phyloP scores from a whole-genome alignment of 768 basidiomycete genomes.

The Trametes gibbosa region DNA sequence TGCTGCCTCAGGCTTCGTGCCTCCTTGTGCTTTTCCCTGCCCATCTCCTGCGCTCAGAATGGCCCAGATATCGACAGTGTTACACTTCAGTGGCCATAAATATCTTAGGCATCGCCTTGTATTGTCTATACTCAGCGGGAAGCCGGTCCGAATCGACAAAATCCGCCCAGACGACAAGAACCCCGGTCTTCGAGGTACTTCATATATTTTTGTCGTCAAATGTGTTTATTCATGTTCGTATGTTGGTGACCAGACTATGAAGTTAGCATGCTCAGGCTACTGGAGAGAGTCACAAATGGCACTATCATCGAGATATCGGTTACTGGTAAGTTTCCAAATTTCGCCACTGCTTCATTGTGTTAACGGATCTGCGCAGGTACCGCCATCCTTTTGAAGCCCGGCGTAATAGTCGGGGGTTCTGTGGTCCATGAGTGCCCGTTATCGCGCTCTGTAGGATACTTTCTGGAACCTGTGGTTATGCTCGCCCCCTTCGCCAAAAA shows the following conservation, averaged over 20 bases:
- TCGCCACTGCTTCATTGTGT: neutral
- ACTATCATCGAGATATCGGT: slow-evolving; percentile 94
- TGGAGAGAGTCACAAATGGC: slow-evolving; percentile 93
- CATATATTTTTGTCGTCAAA: neutral
- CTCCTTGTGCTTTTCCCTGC: neutral
- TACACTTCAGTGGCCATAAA: slow-evolving; percentile 77
- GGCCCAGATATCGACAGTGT: slow-evolving; percentile 26
- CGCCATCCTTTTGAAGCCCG: slow-evolving; percentile 87
- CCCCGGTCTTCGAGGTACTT: slow-evolving; percentile 85
- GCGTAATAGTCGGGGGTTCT: slow-evolving; percentile 81
- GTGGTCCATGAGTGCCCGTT: slow-evolving; percentile 85
- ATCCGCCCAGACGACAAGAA: slow-evolving; percentile 93
- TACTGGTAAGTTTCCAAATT: slow-evolving; percentile 57
- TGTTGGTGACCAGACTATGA: slow-evolving; percentile 73
- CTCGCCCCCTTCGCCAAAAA: slow-evolving; percentile 92
- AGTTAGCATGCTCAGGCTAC: slow-evolving; percentile 79
- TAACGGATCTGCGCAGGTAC: slow-evolving; percentile 57
- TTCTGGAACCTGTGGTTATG: slow-evolving; percentile 85
- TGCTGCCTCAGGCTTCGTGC: neutral
- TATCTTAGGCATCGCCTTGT: slow-evolving; percentile 83
- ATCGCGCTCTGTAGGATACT: slow-evolving; percentile 91
- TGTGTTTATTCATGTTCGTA: neutral
- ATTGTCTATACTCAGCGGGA: slow-evolving; percentile 87
- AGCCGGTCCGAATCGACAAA: slow-evolving; percentile 76
- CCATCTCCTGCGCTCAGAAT: neutral